These are phyloP conservation scores for Pythium phragmitis DNA, from an alignment of 352 stramenopile genomes.

Conservation along the genomic window DNA sequence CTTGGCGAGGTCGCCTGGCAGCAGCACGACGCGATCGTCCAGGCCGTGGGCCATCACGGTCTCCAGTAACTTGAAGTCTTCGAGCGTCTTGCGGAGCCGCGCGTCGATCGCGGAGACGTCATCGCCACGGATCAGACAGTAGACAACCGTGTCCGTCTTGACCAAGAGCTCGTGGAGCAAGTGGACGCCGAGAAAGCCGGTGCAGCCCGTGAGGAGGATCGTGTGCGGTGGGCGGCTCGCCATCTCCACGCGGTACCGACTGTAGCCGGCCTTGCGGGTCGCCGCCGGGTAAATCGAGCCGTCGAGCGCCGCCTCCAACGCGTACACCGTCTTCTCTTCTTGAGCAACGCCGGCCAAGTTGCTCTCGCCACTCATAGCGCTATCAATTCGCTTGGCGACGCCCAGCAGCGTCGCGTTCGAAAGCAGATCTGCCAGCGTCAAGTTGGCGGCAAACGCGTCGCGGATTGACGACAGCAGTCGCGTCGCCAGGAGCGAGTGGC, in stretches of 20 bases:
- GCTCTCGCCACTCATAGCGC: slow-evolving; percentile 14
- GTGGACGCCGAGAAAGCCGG: slow-evolving; percentile 88
- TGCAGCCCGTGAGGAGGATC: slow-evolving; percentile 90
- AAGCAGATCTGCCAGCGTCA: slow-evolving; percentile 79
- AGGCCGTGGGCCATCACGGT: slow-evolving; percentile 53
- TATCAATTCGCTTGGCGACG: slow-evolving; percentile 60
- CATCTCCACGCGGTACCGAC: slow-evolving; percentile 81
- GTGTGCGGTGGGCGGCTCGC: slow-evolving; percentile 64
- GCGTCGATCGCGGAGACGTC: slow-evolving; percentile 48
- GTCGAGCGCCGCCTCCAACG: slow-evolving; percentile 64
- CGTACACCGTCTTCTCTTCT: slow-evolving; percentile 44
- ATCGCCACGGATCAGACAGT: slow-evolving; percentile 77
- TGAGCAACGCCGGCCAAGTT: background rate
- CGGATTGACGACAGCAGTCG: slow-evolving; percentile 71
- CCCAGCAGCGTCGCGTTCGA: slow-evolving; percentile 49
- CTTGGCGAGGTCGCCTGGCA: slow-evolving; percentile 79
- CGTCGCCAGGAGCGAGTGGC: slow-evolving; percentile 76
- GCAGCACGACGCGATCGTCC: slow-evolving; percentile 63
- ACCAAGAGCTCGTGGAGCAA: slow-evolving; percentile 82
- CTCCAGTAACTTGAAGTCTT: slow-evolving; percentile 53
- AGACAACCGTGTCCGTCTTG: slow-evolving; percentile 66
- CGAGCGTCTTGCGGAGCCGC: slow-evolving; percentile 59
- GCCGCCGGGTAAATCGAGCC: slow-evolving; percentile 70
- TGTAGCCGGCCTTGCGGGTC: slow-evolving; percentile 72
- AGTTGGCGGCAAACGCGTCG: slow-evolving; percentile 56